Evolutionary conservation across 2,329 filamentous ascomycete genomes (phyloP).

Genomic region (Scopulariopsis brevicaulis): DNA sequence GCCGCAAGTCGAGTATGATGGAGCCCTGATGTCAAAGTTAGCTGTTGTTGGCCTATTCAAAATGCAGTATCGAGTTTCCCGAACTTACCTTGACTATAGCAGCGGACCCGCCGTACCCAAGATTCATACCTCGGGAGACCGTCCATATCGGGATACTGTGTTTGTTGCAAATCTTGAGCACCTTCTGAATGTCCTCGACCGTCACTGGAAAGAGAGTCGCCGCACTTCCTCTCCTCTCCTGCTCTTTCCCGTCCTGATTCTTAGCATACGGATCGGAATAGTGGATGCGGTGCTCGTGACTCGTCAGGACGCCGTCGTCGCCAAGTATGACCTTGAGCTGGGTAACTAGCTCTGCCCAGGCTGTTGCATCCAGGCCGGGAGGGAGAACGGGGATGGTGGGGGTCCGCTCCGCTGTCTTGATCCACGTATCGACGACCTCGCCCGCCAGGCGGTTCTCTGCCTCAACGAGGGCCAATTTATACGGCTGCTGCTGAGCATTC

Average conservation of each 20-base stretch:
- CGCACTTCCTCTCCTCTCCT: constrained; percentile 2
- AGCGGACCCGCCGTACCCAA: constrained; percentile 30
- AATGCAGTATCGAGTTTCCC: no score
- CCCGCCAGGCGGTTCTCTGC: constrained; percentile 2
- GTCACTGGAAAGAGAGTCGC: constrained; percentile 21
- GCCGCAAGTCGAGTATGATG: constrained; percentile 27
- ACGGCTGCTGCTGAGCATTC: background rate
- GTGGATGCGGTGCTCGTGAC: background rate
- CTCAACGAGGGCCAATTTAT: background rate
- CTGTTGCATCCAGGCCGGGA: background rate
- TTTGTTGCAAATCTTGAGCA: constrained; percentile 17
- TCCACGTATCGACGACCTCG: background rate
- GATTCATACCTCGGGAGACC: constrained; percentile 24
- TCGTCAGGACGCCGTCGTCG: background rate
- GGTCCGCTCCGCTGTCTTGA: background rate
- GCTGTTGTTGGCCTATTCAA: background rate
- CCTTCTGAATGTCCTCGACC: constrained; percentile 16
- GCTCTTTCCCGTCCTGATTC: background rate
- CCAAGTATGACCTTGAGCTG: background rate
- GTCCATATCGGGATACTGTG: constrained; percentile 22
- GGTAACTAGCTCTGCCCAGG: background rate
- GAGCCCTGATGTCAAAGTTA: constrained; percentile 16
- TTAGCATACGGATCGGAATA: constrained; percentile 2
- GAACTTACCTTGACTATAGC: constrained; percentile 18
- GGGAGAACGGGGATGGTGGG: background rate